Percentiles rank a stretch among this genome's conserved stretches.
These are phyloP conservation scores for Agapanthus africanus DNA, from an alignment of 106 monocot species.

Conservation along the genomic window DNA sequence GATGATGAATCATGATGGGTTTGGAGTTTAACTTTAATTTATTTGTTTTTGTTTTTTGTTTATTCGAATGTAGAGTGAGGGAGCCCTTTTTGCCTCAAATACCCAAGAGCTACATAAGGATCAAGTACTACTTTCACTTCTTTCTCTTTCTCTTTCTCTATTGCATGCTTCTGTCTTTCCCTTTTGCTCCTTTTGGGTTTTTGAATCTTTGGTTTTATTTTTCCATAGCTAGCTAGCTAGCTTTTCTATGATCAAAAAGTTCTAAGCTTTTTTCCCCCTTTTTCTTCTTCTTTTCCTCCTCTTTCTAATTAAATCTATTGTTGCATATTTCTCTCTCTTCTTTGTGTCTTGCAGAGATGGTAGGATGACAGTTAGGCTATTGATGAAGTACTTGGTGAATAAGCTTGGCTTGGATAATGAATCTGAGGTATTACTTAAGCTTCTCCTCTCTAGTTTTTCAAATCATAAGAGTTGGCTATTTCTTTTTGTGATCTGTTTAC, in stretches of 20 bases:
- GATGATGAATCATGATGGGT: slow-evolving; percentile 2
- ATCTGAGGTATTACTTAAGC: slow-evolving; percentile 47
- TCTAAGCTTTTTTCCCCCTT: not conserved
- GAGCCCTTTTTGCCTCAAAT: slow-evolving; percentile 70
- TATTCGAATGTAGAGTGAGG: slow-evolving; percentile 37
- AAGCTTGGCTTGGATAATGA: slow-evolving; percentile 60
- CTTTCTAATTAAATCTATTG: not conserved
- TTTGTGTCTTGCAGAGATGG: slow-evolving; percentile 34
- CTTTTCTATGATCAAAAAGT: slow-evolving; percentile 3
- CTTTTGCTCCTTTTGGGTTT: slow-evolving; percentile 4
- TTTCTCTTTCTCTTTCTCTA: slow-evolving; percentile 2
- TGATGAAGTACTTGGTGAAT: slow-evolving; percentile 68
- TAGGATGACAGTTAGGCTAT: slow-evolving; percentile 48
- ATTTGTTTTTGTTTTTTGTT: not conserved
- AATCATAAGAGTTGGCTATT: not conserved
- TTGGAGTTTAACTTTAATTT: not conserved
- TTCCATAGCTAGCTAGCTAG: not conserved
- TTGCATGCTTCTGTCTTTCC: slow-evolving; percentile 4
- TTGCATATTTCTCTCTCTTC: not conserved
- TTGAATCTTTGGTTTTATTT: not conserved
- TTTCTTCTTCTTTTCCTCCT: not conserved
- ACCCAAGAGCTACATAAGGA: slow-evolving; percentile 66
- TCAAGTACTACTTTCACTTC: slow-evolving; percentile 39
- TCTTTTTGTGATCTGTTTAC: not conserved
- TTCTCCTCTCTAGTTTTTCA: not conserved